Base-by-base conservation (phyloP, 2,329 filamentous ascomycete genomes). In the Trichocomaceae sp. region DNA sequence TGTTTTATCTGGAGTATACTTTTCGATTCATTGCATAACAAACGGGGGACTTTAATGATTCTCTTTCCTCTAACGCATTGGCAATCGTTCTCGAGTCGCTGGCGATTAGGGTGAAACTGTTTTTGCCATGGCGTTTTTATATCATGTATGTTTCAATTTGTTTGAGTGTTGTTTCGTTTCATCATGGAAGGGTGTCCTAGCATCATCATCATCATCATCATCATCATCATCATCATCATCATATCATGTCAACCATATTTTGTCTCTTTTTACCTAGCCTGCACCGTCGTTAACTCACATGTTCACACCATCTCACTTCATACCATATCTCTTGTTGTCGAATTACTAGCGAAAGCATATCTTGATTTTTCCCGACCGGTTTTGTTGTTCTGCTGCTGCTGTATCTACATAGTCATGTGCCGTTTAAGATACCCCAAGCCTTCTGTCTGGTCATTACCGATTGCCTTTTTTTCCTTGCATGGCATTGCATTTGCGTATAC, bases 141-240 rank as follows among this genome's bases (percentile, higher is more conserved):
- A 47, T 47, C 20, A 47, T 53, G 51, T 53, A 52, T 37, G 23
- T 26, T 47, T 47, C 26, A 31, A 47, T 39, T 41, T 52, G 50
- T 52, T 52, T 47, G 31, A 31, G 44, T 17, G 37, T 26, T 42
- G 19, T 7, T 42, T 42, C 17, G 12, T 42, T 42, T 42, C 39
- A 20, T 42, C 39, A 42, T 42, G 39, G 39, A 22, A 41, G 22
- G 39, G 39, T 42, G 39, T 42, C n/a, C 17, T 42, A 20, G 39
- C 39, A 42, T 42, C 51, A 53, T 53, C 45, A 37, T 53, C 51
- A 53, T 46, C 50, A 35, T 45, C 23, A 26, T 26, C 23, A 26
- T 26, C 23, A 26, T 26, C 23, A 26, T 26, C 39, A 41, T 41
- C 50, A 53, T 53, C 44, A 37, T 53, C 50, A 53, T 47, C 50